phyloP scores from a whole-genome alignment of 192 early-diverging fungal genomes.

The Gamsiella multidivaricata region DNA sequence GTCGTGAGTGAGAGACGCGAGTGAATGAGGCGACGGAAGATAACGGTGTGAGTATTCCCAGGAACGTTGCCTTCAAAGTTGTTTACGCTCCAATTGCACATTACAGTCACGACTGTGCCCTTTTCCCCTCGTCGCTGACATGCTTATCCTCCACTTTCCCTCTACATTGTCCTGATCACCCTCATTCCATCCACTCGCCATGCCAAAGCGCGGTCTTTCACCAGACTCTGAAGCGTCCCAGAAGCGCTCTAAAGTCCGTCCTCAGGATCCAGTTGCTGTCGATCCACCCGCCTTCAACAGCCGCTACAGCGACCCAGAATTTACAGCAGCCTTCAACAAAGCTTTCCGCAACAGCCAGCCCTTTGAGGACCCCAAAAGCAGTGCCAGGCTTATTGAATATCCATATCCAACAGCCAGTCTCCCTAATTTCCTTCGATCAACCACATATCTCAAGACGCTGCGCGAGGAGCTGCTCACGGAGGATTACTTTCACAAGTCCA shows the following conservation, averaged over 20 bases:
- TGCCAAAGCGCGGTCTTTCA: conserved; percentile 35
- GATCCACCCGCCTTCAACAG: conserved; percentile 47
- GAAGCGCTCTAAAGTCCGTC: conserved; percentile 29
- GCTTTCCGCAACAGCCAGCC: conserved; percentile 46
- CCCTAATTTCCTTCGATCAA: conserved; percentile 52
- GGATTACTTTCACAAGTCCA: conserved; percentile 63
- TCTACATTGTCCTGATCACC: neutral
- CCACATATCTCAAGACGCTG: conserved; percentile 40
- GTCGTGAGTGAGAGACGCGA: neutral
- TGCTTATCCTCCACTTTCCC: conserved; percentile 1
- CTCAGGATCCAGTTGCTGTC: conserved; percentile 2
- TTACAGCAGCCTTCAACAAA: conserved; percentile 34
- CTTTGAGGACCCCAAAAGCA: conserved; percentile 37
- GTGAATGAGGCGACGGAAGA: conserved; percentile 11
- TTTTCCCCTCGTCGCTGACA: neutral
- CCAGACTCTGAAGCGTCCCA: neutral
- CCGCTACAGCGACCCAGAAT: conserved; percentile 46
- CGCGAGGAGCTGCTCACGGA: conserved; percentile 53
- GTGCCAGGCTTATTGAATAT: conserved; percentile 19
- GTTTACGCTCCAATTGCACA: conserved; percentile 9
- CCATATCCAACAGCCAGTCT: conserved; percentile 54
- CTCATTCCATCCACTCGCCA: neutral
- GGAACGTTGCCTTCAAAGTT: too few relatives aligned
- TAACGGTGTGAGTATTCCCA: too few relatives aligned
- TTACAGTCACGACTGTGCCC: neutral